These are phyloP conservation scores for Nicotiana attenuata DNA, from an alignment of 257 asterid species.

Conservation along the genomic window DNA sequence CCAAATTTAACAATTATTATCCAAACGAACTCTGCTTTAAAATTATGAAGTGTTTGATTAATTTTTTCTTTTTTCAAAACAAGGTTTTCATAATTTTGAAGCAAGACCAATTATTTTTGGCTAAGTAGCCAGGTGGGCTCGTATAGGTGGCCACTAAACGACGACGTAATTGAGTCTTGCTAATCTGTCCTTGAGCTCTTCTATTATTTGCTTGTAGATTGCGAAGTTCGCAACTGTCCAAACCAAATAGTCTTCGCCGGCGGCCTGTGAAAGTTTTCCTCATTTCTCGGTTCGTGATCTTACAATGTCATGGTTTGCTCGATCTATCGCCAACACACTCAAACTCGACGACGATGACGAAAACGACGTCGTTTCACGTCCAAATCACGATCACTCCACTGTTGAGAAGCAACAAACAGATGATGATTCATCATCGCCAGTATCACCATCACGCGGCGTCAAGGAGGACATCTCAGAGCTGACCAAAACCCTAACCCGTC, in stretches of 20 bases:
- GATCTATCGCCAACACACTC: slow-evolving; percentile 91
- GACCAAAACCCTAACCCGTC: slow-evolving; percentile 78
- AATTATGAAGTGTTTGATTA: no score
- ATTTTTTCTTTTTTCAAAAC: no score
- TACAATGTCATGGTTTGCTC: slow-evolving; percentile 90
- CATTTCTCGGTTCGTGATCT: background rate
- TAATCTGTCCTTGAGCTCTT: background rate
- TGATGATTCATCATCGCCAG: slow-evolving; percentile 34
- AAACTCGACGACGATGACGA: slow-evolving; percentile 55
- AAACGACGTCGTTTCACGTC: slow-evolving; percentile 10
- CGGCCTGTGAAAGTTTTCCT: background rate
- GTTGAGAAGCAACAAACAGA: slow-evolving; percentile 25
- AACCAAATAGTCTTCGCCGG: slow-evolving; percentile 13
- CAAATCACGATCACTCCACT: background rate
- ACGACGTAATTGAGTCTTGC: background rate
- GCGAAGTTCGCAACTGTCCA: background rate
- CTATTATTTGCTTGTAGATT: background rate
- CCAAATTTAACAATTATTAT: no score
- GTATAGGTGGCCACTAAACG: background rate
- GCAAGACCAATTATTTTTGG: background rate
- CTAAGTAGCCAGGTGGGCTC: background rate
- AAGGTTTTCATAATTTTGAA: no score
- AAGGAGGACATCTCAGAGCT: slow-evolving; percentile 93
- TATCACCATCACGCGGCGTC: slow-evolving; percentile 75
- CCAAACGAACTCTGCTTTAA: no score